Conservation (phyloP, 192 early-diverging fungal genomes). For the Coemansia javaensis region DNA sequence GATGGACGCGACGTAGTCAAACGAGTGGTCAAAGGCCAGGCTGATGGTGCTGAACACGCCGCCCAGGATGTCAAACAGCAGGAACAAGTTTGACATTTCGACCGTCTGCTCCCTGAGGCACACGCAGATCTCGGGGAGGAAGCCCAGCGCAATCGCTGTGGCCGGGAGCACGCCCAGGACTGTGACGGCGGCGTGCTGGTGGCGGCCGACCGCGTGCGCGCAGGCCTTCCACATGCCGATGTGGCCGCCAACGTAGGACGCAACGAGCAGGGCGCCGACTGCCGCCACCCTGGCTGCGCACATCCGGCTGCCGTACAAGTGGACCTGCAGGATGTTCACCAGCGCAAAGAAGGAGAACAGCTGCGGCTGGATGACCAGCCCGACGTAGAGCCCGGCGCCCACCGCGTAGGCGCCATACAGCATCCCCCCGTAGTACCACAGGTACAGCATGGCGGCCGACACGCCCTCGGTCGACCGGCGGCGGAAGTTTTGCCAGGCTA, state of each 20-base stretch:
- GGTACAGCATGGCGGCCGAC: conserved; percentile 40
- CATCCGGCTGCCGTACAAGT: conserved; percentile 41
- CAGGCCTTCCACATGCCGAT: conserved; percentile 24
- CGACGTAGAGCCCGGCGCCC: conserved; percentile 31
- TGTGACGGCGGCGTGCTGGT: conserved; percentile 17
- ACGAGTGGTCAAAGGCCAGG: conserved; percentile 41
- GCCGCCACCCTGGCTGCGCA: not conserved
- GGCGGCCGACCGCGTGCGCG: conserved; percentile 13
- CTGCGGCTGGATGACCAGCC: conserved; percentile 47
- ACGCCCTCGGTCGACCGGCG: conserved; percentile 48
- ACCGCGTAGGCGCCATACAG: conserved; percentile 41
- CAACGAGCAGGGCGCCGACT: not conserved
- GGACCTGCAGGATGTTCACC: conserved; percentile 40
- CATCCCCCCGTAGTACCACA: conserved; percentile 44
- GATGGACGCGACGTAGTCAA: conserved; percentile 49
- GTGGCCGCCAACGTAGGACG: too few species aligned
- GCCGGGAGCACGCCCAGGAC: conserved; percentile 45
- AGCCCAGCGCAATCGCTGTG: conserved; percentile 38
- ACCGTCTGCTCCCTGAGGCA: conserved; percentile 42
- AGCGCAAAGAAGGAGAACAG: conserved; percentile 43
- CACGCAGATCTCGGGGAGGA: conserved; percentile 47
- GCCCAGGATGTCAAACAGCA: conserved; percentile 34
- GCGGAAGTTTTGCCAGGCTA: conserved; percentile 50
- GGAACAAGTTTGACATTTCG: conserved; percentile 48
- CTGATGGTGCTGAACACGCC: conserved; percentile 47